Conservation (phyloP, 2,329 filamentous ascomycete species). For the Fusarium napiforme region DNA sequence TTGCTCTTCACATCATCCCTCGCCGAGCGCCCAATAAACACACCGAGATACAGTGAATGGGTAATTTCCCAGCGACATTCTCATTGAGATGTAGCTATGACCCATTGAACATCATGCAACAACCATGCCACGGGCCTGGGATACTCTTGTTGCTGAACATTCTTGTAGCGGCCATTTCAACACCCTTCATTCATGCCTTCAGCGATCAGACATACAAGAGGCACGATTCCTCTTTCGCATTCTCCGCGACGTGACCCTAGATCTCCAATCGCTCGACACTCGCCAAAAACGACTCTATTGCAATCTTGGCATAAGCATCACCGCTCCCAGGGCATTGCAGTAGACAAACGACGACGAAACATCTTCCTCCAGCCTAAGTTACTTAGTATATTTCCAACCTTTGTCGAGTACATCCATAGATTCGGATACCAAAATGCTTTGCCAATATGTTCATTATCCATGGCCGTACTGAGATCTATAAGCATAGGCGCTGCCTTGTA, state of each 20-base stretch:
- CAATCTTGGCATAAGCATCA: background rate
- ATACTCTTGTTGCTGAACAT: too few relatives aligned
- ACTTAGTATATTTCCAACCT: too few relatives aligned
- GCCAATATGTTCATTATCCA: background rate
- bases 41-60: background rate
- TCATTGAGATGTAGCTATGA: background rate
- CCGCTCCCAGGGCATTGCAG: too few relatives aligned
- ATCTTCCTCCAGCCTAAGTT: background rate
- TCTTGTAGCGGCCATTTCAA: too few relatives aligned
- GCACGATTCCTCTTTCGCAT: background rate
- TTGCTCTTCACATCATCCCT: background rate
- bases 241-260: fast-evolving
- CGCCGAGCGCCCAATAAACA: background rate
- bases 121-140: too few relatives aligned
- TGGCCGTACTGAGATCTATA: too few relatives aligned
- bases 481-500: too few relatives aligned
- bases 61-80: background rate
- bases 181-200: background rate
- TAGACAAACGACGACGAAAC: background rate
- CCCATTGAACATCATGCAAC: too few relatives aligned
- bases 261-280: fast-evolving
- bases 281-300: background rate
- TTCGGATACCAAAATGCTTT: too few relatives aligned
- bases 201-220: background rate
- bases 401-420: background rate